These are phyloP conservation scores for Pythium coloratum DNA, from an alignment of 352 stramenopile genomes.

Conservation along the genomic window DNA sequence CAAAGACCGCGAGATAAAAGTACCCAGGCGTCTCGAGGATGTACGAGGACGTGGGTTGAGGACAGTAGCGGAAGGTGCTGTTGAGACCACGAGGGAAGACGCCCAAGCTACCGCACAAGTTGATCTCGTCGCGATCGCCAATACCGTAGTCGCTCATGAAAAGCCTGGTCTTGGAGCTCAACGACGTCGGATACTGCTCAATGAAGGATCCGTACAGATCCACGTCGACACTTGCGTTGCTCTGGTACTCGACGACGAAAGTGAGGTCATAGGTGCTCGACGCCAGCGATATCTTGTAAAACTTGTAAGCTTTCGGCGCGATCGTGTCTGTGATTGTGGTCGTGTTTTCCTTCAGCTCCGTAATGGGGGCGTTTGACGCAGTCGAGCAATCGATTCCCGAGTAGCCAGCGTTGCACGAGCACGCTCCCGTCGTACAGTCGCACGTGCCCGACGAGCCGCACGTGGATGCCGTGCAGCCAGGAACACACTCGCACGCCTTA, in stretches of 20 bases:
- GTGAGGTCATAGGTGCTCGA: conserved; percentile 73
- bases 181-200: conserved; percentile 50
- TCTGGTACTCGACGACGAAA: conserved; percentile 47
- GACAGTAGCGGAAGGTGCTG: conserved; percentile 58
- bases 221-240: conserved; percentile 35
- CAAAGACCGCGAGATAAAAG: conserved; percentile 73
- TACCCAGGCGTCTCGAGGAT: conserved; percentile 54
- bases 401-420: conserved; percentile 45
- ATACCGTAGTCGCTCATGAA: conserved; percentile 59
- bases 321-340: conserved; percentile 30
- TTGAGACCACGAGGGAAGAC: conserved; percentile 61
- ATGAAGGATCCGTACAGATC: conserved; percentile 80
- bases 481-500: conserved; percentile 69
- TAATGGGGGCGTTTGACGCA: conserved; percentile 23
- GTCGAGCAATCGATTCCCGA: conserved; percentile 42
- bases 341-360: conserved; percentile 31
- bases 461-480: conserved; percentile 47
- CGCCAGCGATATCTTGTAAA: conserved; percentile 62
- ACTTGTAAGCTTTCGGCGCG: conserved; percentile 58
- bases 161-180: conserved; percentile 40
- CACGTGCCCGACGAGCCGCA: conserved; percentile 49
- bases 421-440: conserved; percentile 65
- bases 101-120: conserved; percentile 66
- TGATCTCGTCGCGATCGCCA: conserved; percentile 50
- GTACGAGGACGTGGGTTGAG: conserved; percentile 49